Evolutionary conservation across 176 grass and related monocot genomes (phyloP), one percentile per base, ranked within the genome.

Genomic region (Aechmea fasciata): DNA sequence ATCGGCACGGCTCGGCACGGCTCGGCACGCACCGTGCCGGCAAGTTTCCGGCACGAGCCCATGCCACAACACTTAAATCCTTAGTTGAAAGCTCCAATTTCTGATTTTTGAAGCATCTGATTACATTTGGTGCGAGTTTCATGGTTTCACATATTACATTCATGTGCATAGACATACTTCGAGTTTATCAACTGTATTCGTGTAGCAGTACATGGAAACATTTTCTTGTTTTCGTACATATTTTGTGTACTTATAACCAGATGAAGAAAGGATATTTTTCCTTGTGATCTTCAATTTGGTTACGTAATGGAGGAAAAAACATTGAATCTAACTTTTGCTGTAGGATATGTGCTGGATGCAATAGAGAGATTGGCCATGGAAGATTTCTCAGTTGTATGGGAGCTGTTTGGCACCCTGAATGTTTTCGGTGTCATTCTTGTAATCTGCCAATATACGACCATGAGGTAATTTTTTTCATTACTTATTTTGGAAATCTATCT

Each of bases 351-450:
- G 88, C 81, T 55, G 88, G 88, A 78, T 96, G 92, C 80, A 75
- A 87, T 48, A 85, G 62, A 76, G 88, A 91, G 78, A 96, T 96
- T 69, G 88, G 83, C 33, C 80, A 80, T 64, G 85, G 92, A 1
- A 83, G 78, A 68, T 96, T 87, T 85, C 89, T 97, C 77, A 90
- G 79, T 81, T 93, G 86, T 63, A 90, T 90, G 84, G 86, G 87
- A 72, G 89, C 94, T 75, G 71, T 92, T 72, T 97, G 89, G 89
- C 94, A 97, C 82, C 89, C 94, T 2, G 81, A 88, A 63, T 97
- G 94, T 79, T 97, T 97, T 78, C 33, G 84, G 23, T 97, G 94
- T 25, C 83, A 97, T 83, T 69, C 79, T 33, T 97, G 94, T 81
- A 82, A 61, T 81, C 84, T 83, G 70, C 89, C 84, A 3, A 97